phyloP scores from a whole-genome alignment of 495 filamentous ascomycete species.

The Hypoxylon cercidicola region DNA sequence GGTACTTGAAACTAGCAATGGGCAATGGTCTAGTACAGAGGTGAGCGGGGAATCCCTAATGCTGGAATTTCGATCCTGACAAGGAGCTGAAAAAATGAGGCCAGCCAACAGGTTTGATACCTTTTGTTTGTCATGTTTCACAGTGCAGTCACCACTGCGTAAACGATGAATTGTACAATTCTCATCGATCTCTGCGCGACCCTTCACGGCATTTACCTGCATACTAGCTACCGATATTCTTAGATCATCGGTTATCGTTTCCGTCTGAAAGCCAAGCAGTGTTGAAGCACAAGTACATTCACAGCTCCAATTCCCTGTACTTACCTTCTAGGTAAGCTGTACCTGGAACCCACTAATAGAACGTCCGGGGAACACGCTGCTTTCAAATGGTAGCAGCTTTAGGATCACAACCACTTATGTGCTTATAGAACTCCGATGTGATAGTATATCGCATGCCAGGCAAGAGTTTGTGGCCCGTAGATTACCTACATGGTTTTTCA shows the following conservation, averaged over 20 bases:
- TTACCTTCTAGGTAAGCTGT: not conserved
- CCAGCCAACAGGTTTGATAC: constrained; percentile 17
- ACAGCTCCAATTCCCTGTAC: not conserved
- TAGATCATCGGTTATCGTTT: constrained; percentile 6
- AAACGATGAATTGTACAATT: constrained; percentile 13
- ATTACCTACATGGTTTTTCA: not conserved
- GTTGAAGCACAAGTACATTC: constrained; percentile 1
- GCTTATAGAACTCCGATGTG: too few species aligned
- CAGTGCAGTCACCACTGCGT: constrained; percentile 17
- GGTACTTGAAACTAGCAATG: not conserved
- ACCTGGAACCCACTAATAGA: too few species aligned
- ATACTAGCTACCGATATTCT: constrained; percentile 1
- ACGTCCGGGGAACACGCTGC: too few species aligned
- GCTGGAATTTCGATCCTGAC: constrained; percentile 3
- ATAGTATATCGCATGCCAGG: too few species aligned
- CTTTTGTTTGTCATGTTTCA: constrained; percentile 9
- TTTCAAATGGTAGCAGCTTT: too few species aligned
- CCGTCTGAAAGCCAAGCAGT: constrained; percentile 1
- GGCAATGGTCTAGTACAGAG: not conserved
- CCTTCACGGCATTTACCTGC: constrained; percentile 8
- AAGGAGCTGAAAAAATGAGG: constrained; percentile 36
- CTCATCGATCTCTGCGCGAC: constrained; percentile 21
- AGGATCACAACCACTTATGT: too few species aligned
- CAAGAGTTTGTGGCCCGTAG: too few species aligned
- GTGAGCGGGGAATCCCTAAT: not conserved